Conservation (phyloP, 1,139 yeast species). For the Yamadazyma oceani region DNA sequence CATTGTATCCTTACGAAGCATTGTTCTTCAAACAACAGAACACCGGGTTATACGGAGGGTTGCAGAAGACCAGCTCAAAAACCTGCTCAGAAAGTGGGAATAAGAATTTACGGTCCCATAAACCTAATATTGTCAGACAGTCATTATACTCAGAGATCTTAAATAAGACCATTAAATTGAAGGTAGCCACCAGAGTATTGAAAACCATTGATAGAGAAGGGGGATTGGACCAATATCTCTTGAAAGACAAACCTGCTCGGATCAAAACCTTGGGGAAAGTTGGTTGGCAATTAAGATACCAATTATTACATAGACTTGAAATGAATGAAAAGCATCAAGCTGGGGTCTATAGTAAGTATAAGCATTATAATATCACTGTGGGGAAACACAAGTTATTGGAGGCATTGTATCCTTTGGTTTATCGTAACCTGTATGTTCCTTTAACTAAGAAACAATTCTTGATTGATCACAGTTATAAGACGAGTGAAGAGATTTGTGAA, state of each 20-base stretch:
- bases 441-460: conserved; percentile 38
- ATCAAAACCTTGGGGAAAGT: conserved; percentile 86
- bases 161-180: conserved; percentile 52
- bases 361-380: conserved; percentile 49
- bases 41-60: conserved; percentile 87
- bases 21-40: conserved; percentile 79
- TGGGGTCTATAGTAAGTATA: conserved; percentile 47
- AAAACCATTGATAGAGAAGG: conserved; percentile 90
- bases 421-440: conserved; percentile 45
- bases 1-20: conserved; percentile 82
- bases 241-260: conserved; percentile 85
- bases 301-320: conserved; percentile 49
- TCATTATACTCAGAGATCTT: conserved; percentile 84
- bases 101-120: conserved; percentile 74
- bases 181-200: conserved; percentile 78
- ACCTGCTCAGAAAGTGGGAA: conserved; percentile 74
- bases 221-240: conserved; percentile 84
- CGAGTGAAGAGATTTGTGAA: conserved; percentile 43
- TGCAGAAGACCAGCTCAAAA: conserved; percentile 75
- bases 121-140: conserved; percentile 76
- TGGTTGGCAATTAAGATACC: conserved; percentile 88
- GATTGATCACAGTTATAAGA: conserved; percentile 34
- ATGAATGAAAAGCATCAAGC: conserved; percentile 15
- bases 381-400: conserved; percentile 65
- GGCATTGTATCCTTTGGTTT: conserved; percentile 52